phyloP scores from a whole-genome alignment of 129 eudicot genomes.

The Artemisia argyi region DNA sequence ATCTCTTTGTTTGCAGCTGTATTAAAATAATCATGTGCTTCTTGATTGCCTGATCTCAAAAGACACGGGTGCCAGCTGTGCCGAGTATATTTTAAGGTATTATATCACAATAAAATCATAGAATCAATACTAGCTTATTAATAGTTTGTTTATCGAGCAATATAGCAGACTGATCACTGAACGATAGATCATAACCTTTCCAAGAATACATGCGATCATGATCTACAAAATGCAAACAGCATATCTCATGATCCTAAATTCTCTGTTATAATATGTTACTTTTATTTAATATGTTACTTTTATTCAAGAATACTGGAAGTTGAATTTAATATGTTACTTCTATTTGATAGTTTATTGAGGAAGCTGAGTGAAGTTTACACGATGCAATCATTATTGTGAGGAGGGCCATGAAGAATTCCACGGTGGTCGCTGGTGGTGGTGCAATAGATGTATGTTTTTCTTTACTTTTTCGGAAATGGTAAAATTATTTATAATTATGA shows the following conservation, averaged over 20 bases:
- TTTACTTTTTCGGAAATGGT: no score
- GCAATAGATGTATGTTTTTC: no score
- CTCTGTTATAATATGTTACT: no score
- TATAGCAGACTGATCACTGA: background rate
- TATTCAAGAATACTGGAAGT: no score
- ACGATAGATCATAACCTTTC: slow-evolving; percentile 1
- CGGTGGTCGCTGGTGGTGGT: no score
- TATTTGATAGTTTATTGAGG: no score
- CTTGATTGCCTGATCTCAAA: slow-evolving; percentile 97
- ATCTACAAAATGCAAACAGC: background rate
- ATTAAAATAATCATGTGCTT: slow-evolving; percentile 87
- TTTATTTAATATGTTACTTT: no score
- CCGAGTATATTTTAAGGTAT: slow-evolving; percentile 86
- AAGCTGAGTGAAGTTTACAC: no score
- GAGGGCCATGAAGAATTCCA: no score
- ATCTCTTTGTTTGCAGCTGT: slow-evolving; percentile 49
- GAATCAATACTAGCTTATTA: background rate
- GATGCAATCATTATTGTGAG: no score
- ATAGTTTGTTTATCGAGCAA: background rate
- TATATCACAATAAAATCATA: background rate
- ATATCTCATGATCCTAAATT: background rate
- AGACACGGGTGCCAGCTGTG: slow-evolving; percentile 77
- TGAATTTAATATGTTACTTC: no score
- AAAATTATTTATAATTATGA: no score
- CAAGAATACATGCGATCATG: background rate